A percentile compares a stretch with the other conserved stretches of the same genome.
phyloP scores from a whole-genome alignment of 129 eudicot genomes.

The Daucus carota region DNA sequence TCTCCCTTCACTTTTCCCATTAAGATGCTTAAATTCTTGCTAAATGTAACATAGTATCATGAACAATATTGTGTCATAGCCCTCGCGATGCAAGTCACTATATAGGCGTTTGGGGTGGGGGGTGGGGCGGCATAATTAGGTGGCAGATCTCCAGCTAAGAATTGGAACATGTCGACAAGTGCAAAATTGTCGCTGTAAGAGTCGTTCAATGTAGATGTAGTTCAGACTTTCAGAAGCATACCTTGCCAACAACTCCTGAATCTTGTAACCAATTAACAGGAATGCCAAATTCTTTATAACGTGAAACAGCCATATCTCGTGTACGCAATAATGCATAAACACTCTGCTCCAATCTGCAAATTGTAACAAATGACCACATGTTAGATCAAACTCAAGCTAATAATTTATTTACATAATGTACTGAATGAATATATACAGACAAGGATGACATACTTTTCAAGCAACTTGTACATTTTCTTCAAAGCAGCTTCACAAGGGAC shows the following conservation, averaged over 20 bases:
- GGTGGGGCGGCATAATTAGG: too few relatives aligned
- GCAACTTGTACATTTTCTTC: slow-evolving; percentile 94
- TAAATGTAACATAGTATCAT: background rate
- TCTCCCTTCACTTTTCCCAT: background rate
- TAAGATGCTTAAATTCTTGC: background rate
- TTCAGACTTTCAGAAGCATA: slow-evolving; percentile 19
- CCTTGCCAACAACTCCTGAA: slow-evolving; percentile 94
- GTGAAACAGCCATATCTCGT: slow-evolving; percentile 90
- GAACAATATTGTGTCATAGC: background rate
- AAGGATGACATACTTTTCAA: slow-evolving; percentile 68
- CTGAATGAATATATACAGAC: background rate
- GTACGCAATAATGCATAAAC: slow-evolving; percentile 86
- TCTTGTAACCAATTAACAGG: slow-evolving; percentile 89
- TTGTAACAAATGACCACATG: background rate
- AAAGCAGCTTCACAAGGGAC: slow-evolving; percentile 83
- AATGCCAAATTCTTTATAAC: slow-evolving; percentile 87
- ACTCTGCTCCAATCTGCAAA: slow-evolving; percentile 79
- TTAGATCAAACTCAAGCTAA: background rate
- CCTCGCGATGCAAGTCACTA: background rate
- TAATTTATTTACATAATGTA: background rate
- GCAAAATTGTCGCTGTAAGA: background rate
- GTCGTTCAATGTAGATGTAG: background rate
- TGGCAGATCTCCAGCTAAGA: too few relatives aligned
- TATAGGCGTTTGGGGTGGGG: background rate
- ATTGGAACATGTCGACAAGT: too few relatives aligned